These are phyloP conservation scores for Lenzites betulinus DNA, from an alignment of 768 basidiomycete genomes.

Conservation along the genomic window DNA sequence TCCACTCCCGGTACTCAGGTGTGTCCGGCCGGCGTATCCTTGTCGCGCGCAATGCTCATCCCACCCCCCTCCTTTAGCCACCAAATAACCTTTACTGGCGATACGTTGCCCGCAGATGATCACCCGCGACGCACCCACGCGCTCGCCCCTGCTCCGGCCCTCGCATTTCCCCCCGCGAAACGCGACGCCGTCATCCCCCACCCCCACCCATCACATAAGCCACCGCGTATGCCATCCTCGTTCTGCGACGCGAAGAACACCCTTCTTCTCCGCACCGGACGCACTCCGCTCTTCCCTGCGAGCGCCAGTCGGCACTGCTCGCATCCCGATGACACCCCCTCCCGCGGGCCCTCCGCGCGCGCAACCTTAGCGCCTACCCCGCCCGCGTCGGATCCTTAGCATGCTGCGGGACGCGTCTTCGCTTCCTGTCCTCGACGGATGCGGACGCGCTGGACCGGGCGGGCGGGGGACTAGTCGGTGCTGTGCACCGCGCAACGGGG, in stretches of 20 bases:
- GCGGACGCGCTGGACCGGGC: constrained; percentile 11
- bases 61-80: constrained; percentile 33
- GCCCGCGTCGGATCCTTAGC: constrained; percentile 16
- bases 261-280: background rate
- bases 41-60: background rate
- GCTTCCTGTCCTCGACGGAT: constrained; percentile 8
- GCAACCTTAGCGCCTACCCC: constrained; percentile 10
- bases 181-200: background rate
- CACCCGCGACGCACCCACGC: constrained; percentile 23
- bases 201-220: constrained; percentile 3
- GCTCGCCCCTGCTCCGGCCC: background rate
- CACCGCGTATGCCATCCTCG: constrained; percentile 16
- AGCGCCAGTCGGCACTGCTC: constrained; percentile 3
- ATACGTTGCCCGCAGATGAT: constrained; percentile 48
- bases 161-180: constrained; percentile 3
- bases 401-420: background rate
- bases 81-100: constrained; percentile 48
- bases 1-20: constrained; percentile 55
- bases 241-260: constrained; percentile 8
- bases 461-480: constrained; percentile 12
- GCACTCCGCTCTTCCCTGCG: constrained; percentile 10
- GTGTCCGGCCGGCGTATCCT: constrained; percentile 15
- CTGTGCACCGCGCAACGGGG: constrained; percentile 18
- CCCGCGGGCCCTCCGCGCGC: background rate
- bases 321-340: constrained; percentile 6